Evolutionary conservation across 2,329 filamentous ascomycete species (phyloP).

Genomic region (Apiospora aurea): DNA sequence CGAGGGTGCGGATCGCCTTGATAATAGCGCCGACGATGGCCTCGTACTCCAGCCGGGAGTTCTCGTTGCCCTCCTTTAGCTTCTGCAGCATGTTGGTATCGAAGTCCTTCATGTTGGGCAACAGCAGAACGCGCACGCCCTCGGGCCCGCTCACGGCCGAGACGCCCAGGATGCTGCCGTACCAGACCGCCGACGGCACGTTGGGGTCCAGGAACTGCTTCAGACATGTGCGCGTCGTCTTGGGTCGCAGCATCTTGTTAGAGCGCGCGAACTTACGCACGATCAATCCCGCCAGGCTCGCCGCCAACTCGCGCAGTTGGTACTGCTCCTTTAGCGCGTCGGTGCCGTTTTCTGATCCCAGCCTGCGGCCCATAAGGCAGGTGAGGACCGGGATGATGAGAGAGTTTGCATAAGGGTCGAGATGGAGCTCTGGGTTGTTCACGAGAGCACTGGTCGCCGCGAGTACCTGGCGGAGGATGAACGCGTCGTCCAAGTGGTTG

Average conservation of each 20-base stretch:
- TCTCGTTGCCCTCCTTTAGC: conserved; percentile 56
- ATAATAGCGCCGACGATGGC: conserved; percentile 64
- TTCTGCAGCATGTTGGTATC: conserved; percentile 61
- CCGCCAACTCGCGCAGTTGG: conserved; percentile 82
- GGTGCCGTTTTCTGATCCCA: conserved; percentile 65
- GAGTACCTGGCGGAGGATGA: conserved; percentile 91
- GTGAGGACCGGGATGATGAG: conserved; percentile 90
- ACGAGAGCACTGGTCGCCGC: conserved; percentile 85
- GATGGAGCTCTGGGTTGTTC: conserved; percentile 80
- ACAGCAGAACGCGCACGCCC: conserved; percentile 62
- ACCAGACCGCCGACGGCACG: conserved; percentile 84
- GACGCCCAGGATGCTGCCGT: conserved; percentile 85
- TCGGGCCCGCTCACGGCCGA: conserved; percentile 75
- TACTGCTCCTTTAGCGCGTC: conserved; percentile 71
- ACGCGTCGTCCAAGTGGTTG: conserved; percentile 88
- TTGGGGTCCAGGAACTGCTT: conserved; percentile 90
- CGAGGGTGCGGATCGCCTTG: conserved; percentile 57
- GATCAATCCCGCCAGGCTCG: conserved; percentile 80
- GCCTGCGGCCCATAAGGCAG: conserved; percentile 83
- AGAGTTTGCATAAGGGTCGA: conserved; percentile 65
- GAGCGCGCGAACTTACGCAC: conserved; percentile 81
- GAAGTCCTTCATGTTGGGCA: conserved; percentile 63
- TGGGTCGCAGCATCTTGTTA: conserved; percentile 83
- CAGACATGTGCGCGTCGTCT: conserved; percentile 90
- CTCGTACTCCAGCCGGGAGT: conserved; percentile 56